Conservation (phyloP, 1,284 basidiomycete genomes). For the Porogramme epimiltina region DNA sequence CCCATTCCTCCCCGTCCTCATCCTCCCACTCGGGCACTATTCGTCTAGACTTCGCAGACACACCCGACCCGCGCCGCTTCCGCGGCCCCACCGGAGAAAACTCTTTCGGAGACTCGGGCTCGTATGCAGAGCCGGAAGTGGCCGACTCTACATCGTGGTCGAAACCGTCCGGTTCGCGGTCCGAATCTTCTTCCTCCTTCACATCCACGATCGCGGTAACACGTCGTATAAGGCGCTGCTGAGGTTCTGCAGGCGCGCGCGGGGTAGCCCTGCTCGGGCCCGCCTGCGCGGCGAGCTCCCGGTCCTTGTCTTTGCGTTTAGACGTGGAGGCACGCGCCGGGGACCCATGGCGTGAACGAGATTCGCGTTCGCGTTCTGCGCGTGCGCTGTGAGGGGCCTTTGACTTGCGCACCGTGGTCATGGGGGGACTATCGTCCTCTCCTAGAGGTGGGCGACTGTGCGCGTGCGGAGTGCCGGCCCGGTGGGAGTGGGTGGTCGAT, state of each 20-base stretch:
- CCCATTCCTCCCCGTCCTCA: conserved; percentile 25
- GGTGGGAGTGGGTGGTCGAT: conserved; percentile 22
- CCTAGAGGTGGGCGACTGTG: conserved; percentile 4
- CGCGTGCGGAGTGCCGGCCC: conserved; percentile 9
- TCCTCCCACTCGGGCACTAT: conserved; percentile 11
- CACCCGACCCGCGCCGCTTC: conserved; percentile 6
- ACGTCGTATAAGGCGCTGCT: conserved; percentile 37
- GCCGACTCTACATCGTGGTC: conserved; percentile 7
- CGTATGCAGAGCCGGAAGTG: conserved; percentile 23
- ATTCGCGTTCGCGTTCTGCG: neutral
- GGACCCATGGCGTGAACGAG: conserved; percentile 1
- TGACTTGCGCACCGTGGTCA: conserved; percentile 6
- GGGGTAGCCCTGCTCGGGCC: conserved; percentile 6
- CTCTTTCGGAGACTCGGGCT: conserved; percentile 12
- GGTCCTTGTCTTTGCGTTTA: conserved; percentile 9
- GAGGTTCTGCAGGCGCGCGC: conserved; percentile 7
- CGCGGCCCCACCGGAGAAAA: neutral
- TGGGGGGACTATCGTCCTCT: conserved; percentile 3
- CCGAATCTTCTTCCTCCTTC: conserved; percentile 43
- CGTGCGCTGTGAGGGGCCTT: conserved; percentile 1
- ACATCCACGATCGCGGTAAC: conserved; percentile 46
- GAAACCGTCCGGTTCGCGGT: conserved; percentile 19
- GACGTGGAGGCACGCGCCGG: neutral
- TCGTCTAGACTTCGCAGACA: conserved; percentile 4
- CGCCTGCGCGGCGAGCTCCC: conserved; percentile 1